phyloP scores from a whole-genome alignment of 306 rosid genomes.

The Glycine tomentella region DNA sequence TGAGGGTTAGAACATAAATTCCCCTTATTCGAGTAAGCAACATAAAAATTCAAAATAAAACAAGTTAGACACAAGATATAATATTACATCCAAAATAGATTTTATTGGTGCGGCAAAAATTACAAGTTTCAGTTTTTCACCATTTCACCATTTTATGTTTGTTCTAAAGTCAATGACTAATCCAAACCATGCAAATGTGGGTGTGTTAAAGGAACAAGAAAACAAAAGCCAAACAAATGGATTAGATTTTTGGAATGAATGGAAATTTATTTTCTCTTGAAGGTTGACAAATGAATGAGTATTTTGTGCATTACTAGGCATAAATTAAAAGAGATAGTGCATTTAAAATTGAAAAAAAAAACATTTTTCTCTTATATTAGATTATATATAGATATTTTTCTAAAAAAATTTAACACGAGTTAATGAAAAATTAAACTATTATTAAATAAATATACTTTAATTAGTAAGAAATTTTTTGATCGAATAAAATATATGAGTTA shows the following conservation, averaged over 20 bases:
- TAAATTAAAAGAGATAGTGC: neutral
- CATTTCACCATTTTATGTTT: neutral
- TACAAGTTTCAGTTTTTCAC: neutral
- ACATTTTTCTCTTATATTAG: too few species aligned
- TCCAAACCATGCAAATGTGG: slow-evolving; percentile 1
- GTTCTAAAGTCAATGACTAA: slow-evolving; percentile 8
- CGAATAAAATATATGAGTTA: too few species aligned
- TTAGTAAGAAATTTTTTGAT: neutral
- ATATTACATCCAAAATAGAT: neutral
- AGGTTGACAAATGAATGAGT: neutral
- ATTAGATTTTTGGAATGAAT: too few species aligned
- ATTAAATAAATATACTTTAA: neutral
- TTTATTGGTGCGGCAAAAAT: slow-evolving; percentile 11
- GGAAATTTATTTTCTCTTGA: neutral
- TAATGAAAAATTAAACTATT: neutral
- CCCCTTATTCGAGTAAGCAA: neutral
- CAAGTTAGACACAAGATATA: neutral
- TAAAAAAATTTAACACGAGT: too few species aligned
- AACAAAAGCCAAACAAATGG: too few species aligned
- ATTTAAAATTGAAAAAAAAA: neutral
- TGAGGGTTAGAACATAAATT: neutral
- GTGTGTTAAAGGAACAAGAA: too few species aligned
- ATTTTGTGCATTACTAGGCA: neutral
- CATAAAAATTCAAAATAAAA: neutral
- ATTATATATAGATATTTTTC: too few species aligned